Conservation (phyloP, 2,329 filamentous ascomycete genomes). For the Fusarium algeriense region DNA sequence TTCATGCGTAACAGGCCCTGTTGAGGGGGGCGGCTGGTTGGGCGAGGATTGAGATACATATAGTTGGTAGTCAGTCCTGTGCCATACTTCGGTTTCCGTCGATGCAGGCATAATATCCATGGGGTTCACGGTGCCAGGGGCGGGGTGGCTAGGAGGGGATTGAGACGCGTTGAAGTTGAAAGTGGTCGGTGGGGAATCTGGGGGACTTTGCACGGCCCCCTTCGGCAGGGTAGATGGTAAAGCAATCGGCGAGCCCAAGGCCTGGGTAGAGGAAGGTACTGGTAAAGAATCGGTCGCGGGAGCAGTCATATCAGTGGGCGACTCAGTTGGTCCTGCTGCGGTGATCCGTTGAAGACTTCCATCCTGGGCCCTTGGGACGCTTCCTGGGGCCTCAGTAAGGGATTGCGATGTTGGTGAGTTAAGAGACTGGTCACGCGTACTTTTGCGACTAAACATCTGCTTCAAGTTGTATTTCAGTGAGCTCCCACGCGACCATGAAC, state of each 20-base stretch:
- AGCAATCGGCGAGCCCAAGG: conserved; percentile 42
- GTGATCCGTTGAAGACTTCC: conserved; percentile 42
- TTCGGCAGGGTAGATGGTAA: conserved; percentile 32
- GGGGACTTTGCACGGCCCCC: conserved; percentile 42
- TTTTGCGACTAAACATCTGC: conserved; percentile 53
- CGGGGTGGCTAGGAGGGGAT: conserved; percentile 51
- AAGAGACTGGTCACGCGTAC: conserved; percentile 49
- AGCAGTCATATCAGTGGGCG: conserved; percentile 48
- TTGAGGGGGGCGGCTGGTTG: conserved; percentile 26
- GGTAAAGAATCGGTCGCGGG: conserved; percentile 31
- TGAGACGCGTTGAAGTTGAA: conserved; percentile 45
- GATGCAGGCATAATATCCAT: conserved; percentile 65
- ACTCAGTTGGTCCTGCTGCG: conserved; percentile 46
- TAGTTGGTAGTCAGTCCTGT: conserved; percentile 55
- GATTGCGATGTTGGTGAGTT: conserved; percentile 45
- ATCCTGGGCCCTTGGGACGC: conserved; percentile 24
- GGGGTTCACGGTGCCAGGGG: conserved; percentile 64
- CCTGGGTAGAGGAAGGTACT: conserved; percentile 25
- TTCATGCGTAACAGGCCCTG: conserved; percentile 25
- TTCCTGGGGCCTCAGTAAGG: conserved; percentile 35
- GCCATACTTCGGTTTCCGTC: conserved; percentile 54
- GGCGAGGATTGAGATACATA: conserved; percentile 47
- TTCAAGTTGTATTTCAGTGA: conserved; percentile 54
- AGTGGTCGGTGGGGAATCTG: conserved; percentile 44
- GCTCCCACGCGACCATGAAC: conserved; percentile 50